Evolutionary conservation across 2,329 filamentous ascomycete genomes (phyloP).

Genomic region (Penicillium sp.): DNA sequence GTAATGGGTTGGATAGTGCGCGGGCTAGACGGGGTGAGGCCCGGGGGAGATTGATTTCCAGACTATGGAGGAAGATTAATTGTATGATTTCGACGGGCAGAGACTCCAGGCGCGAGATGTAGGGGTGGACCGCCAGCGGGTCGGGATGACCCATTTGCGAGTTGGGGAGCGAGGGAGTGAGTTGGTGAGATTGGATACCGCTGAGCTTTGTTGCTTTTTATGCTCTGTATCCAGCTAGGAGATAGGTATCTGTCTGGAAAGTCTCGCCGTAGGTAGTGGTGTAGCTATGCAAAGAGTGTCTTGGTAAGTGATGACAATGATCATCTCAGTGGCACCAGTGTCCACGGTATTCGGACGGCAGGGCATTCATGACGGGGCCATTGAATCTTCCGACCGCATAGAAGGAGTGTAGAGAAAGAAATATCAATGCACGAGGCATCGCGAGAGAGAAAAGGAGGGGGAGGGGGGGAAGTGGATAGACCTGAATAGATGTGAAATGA

Average conservation of each 20-base stretch:
- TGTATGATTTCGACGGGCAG: slow-evolving; percentile 54
- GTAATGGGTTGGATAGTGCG: slow-evolving; percentile 41
- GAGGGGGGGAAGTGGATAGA: slow-evolving; percentile 12
- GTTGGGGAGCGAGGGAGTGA: background rate
- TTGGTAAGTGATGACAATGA: background rate
- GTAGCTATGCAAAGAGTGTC: background rate
- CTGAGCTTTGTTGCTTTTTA: background rate
- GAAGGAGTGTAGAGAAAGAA: background rate
- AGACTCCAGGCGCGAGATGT: slow-evolving; percentile 44
- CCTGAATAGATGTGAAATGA: slow-evolving; percentile 16
- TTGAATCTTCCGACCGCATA: background rate
- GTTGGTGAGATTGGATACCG: background rate
- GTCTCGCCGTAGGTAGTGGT: background rate
- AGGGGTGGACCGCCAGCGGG: slow-evolving; percentile 6
- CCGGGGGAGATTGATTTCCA: slow-evolving; percentile 51
- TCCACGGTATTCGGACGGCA: slow-evolving; percentile 1
- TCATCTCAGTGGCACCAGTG: slow-evolving; percentile 11
- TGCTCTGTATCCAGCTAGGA: background rate
- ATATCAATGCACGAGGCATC: background rate
- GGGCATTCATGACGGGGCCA: background rate
- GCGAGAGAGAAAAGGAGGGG: background rate
- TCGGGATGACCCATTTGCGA: slow-evolving; percentile 22
- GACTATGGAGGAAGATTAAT: slow-evolving; percentile 52
- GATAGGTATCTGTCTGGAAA: background rate
- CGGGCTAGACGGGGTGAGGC: slow-evolving; percentile 46